These are phyloP conservation scores for Pseudoturritis turrita DNA, from an alignment of 345 rosid genomes.

Conservation along the genomic window DNA sequence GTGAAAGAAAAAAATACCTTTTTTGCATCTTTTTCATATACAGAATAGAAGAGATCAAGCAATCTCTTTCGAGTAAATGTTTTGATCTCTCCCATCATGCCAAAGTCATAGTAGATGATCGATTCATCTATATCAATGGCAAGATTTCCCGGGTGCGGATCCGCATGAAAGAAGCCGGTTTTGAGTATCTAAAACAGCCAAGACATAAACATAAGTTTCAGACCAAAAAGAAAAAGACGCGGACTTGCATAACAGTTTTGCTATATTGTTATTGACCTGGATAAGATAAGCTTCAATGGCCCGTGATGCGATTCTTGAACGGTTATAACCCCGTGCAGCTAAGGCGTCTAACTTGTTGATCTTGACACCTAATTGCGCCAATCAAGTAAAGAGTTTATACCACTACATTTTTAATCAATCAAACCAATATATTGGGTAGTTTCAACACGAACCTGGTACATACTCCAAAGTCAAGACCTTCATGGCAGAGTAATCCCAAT, in stretches of 20 bases:
- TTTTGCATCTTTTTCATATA: slow-evolving; percentile 93
- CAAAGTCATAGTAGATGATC: slow-evolving; percentile 90
- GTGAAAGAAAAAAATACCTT: slow-evolving; percentile 45
- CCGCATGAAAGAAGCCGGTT: slow-evolving; percentile 98
- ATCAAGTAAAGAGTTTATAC: background rate
- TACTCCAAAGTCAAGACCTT: slow-evolving; percentile 98
- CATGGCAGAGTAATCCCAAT: slow-evolving; percentile 86
- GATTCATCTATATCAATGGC: slow-evolving; percentile 82
- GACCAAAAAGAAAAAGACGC: background rate
- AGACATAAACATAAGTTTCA: slow-evolving; percentile 16
- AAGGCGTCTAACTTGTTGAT: slow-evolving; percentile 56
- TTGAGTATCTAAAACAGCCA: slow-evolving; percentile 55
- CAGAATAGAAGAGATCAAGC: slow-evolving; percentile 84
- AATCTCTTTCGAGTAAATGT: slow-evolving; percentile 78
- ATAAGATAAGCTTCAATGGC: slow-evolving; percentile 90
- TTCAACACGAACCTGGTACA: slow-evolving; percentile 69
- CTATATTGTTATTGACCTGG: slow-evolving; percentile 50
- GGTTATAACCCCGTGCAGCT: slow-evolving; percentile 56
- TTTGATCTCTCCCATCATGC: slow-evolving; percentile 99
- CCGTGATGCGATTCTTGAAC: slow-evolving; percentile 78
- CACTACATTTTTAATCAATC: background rate
- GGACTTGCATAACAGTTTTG: background rate
- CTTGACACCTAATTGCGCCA: slow-evolving; percentile 58
- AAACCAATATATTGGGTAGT: slow-evolving; percentile 17
- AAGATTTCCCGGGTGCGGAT: slow-evolving; percentile 98